Evolutionary conservation across 2,329 filamentous ascomycete genomes (phyloP), one percentile per base, ranked within the genome.

Genomic region (Hirsutella rhossiliensis): DNA sequence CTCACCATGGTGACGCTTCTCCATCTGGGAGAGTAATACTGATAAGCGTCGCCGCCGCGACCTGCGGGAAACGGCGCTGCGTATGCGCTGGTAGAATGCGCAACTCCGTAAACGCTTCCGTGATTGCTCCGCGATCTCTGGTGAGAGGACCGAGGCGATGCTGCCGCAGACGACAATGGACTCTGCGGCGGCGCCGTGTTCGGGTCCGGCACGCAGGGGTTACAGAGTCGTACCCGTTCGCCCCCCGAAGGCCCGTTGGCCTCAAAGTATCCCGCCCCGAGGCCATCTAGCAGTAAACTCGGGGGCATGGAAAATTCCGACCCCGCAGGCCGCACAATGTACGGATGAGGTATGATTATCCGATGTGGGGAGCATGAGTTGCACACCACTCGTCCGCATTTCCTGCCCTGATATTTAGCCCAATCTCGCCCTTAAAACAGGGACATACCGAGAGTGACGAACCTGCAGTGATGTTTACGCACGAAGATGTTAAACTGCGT

Each of bases 301-400:
- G 56, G 56, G 51, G 63, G 53, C 48, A 64, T 51, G 48, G 60
- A 54, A 47, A 63, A 55, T 46, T 73, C 68, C 32, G 61, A 48
- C 45, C 60, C 71, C 1, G 84, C 83, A 3, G 86, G 84, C 40
- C 83, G 82, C 23, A 96, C 88, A 51, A 97, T 95, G 60, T 87
- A 97, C 58, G 92, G 86, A 51, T 89, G 78, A 1, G 90, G 90
- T 50, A 97, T 96, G 4, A 86, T 94, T 58, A 97, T 97, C 48
- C 88, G 79, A 62, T 97, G 90, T 4, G 90, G 90, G 3, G 90
- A 96, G 66, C 90, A 97, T 18, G 79, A 73, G 46, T 82, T 80
- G 63, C 90, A 97, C 20, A 97, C 90, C 9, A 97, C 89, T 48
- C 88, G 74, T 39, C 90, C 90, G 59, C 90, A 97, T 75, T 95